Evolutionary conservation across 2,329 filamentous ascomycete species (phyloP).

Genomic region (Hawksworthiomyces lignivorus): DNA sequence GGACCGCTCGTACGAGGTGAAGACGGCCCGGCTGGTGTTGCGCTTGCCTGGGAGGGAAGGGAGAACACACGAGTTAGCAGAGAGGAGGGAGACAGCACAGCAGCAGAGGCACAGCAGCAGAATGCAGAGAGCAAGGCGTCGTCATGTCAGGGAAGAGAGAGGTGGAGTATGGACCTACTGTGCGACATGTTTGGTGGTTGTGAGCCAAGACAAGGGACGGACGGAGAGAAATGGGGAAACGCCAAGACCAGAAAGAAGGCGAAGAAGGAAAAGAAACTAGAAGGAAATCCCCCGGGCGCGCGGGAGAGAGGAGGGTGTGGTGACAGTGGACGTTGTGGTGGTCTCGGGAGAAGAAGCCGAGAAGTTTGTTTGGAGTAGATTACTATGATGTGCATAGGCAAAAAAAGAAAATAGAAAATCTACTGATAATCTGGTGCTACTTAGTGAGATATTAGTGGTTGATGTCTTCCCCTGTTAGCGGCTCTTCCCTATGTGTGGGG

Average conservation of each 20-base stretch:
- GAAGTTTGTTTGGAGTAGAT: too few relatives aligned
- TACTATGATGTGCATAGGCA: too few relatives aligned
- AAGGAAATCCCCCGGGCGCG: background rate
- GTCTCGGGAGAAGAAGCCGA: conserved; percentile 3
- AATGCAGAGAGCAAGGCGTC: background rate
- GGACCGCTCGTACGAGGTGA: conserved; percentile 83
- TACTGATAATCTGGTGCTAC: too few relatives aligned
- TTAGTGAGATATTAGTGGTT: too few relatives aligned
- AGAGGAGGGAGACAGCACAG: background rate
- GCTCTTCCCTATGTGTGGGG: too few relatives aligned
- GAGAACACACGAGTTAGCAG: background rate
- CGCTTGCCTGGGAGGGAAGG: conserved; percentile 54
- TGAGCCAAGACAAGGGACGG: background rate
- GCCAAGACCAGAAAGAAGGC: background rate
- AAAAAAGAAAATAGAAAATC: too few relatives aligned
- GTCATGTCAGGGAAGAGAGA: background rate
- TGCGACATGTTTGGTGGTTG: conserved; percentile 29
- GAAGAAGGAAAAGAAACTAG: conserved; percentile 1
- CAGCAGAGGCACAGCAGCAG: too few relatives aligned
- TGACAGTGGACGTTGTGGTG: background rate
- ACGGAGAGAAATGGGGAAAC: too few relatives aligned
- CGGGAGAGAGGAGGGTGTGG: background rate
- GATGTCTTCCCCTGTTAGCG: too few relatives aligned
- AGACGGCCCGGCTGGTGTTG: conserved; percentile 87
- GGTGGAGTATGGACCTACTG: conserved; percentile 30